Percentiles rank a stretch among this genome's conserved stretches.
Conservation (phyloP, 345 rosid species). For the Gossypioides kirkii region DNA sequence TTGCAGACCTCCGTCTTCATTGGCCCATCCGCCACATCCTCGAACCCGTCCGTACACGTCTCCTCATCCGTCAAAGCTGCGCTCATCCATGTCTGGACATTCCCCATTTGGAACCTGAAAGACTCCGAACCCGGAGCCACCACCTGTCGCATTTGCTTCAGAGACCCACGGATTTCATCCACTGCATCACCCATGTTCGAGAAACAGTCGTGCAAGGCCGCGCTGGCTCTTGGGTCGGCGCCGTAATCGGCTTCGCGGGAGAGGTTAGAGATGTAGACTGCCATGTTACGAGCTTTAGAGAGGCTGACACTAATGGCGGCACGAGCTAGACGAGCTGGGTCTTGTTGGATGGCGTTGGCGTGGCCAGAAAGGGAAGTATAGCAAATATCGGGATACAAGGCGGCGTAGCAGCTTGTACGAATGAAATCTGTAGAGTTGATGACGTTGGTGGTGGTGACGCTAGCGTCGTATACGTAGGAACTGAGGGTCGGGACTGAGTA, state of each 20-base stretch:
- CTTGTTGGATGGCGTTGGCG: conserved; percentile 43
- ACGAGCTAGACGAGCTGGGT: conserved; percentile 57
- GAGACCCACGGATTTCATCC: conserved; percentile 73
- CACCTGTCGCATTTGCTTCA: conserved; percentile 59
- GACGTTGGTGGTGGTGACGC: neutral
- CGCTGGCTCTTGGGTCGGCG: conserved; percentile 38
- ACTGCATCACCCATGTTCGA: conserved; percentile 78
- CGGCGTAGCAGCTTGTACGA: conserved; percentile 69
- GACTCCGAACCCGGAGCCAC: conserved; percentile 32
- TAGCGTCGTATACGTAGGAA: conserved; percentile 14
- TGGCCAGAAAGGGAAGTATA: conserved; percentile 54
- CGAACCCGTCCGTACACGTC: conserved; percentile 80
- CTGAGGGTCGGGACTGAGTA: conserved; percentile 22
- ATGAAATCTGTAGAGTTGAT: conserved; percentile 46
- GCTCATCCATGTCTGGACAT: conserved; percentile 95
- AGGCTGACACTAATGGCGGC: conserved; percentile 58
- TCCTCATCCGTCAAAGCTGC: conserved; percentile 82
- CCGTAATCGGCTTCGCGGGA: conserved; percentile 55
- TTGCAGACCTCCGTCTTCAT: conserved; percentile 39
- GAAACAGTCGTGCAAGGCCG: conserved; percentile 87
- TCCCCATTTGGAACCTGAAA: conserved; percentile 70
- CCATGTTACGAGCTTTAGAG: conserved; percentile 38
- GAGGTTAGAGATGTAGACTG: conserved; percentile 48
- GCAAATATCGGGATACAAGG: conserved; percentile 80
- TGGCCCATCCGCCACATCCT: conserved; percentile 45